Evolutionary conservation across 495 filamentous ascomycete genomes (phyloP), one percentile per base, ranked within the genome.

Genomic region (Neurospora sp.): DNA sequence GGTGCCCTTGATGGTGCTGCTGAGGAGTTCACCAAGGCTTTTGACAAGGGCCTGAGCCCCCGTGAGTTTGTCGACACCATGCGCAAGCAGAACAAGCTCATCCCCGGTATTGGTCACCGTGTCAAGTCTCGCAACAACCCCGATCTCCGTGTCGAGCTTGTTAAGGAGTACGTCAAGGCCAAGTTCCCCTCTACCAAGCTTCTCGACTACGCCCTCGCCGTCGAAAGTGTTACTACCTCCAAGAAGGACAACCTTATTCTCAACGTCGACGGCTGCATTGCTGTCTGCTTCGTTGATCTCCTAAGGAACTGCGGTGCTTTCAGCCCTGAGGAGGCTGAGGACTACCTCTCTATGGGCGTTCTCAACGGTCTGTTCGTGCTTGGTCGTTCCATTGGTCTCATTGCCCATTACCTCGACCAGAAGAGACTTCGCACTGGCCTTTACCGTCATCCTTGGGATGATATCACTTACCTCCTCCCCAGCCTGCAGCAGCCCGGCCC

Each of bases 161-260:
- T 99, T 81, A 98, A 98, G 87, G 96, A 98, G 81, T 99, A 93
- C 84, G 96, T 94, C 83, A 87, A 94, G 86, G 95, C 95, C 88
- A 90, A 94, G 86, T 99, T 99, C 90, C 94, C 96, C 73, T 93
- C 86, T 84, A 91, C 90, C 89, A 97, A 97, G 87, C 90, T 98
- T 81, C 92, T 99, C 77, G 96, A 99, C 86, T 99, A 97, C 83
- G 96, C 96, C 77, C 91, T 99, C 80, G 96, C 96, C 10, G 96
- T 99, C 70, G 96, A 99, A 89, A 92, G 92, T 3, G 96, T 99
- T 75, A 99, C 96, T 40, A 99, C 96, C 9, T 97, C 94, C 75
- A 99, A 99, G 92, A 99, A 99, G 89, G 96, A 99, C 86, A 99
- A 98, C 89, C 90, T 99, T 72, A 99, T 99, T 78, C 91, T 99